Conservation (phyloP, 2,329 filamentous ascomycete species). For the Fusarium cyanostomum region DNA sequence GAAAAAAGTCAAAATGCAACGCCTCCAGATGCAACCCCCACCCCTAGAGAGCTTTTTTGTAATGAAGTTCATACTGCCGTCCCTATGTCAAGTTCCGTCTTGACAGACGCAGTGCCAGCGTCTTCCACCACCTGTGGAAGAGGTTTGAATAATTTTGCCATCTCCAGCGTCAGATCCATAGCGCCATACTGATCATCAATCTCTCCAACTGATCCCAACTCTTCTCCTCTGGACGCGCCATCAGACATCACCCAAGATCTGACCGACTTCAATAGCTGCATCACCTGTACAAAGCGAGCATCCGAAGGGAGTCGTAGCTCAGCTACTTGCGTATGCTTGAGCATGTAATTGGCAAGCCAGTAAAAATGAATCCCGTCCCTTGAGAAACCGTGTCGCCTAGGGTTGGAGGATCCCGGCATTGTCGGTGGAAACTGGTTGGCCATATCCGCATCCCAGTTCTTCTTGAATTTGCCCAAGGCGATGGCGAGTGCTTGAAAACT, state of each 20-base stretch:
- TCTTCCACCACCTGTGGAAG: conserved; percentile 56
- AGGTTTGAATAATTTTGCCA: conserved; percentile 76
- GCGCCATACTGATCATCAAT: conserved; percentile 74
- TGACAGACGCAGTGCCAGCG: conserved; percentile 54
- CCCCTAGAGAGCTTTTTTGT: conserved; percentile 45
- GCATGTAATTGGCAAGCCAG: conserved; percentile 73
- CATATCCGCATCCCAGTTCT: conserved; percentile 76
- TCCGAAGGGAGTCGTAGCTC: conserved; percentile 68
- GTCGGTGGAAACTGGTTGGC: conserved; percentile 69
- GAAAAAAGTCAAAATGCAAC: conserved; percentile 47
- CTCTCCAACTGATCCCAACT: conserved; percentile 73
- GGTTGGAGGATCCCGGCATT: conserved; percentile 57
- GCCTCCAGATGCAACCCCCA: conserved; percentile 52
- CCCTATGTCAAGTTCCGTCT: conserved; percentile 50
- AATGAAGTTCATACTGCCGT: conserved; percentile 46
- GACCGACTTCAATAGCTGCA: conserved; percentile 68
- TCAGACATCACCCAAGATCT: conserved; percentile 70
- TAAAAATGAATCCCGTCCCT: conserved; percentile 78
- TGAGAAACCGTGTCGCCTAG: conserved; percentile 73
- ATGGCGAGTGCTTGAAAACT: conserved; percentile 59
- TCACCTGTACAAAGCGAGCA: conserved; percentile 67
- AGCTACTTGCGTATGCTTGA: conserved; percentile 64
- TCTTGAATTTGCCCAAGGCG: conserved; percentile 77
- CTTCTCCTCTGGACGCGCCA: conserved; percentile 71
- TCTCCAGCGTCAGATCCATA: conserved; percentile 72